Evolutionary conservation across 2,329 filamentous ascomycete species (phyloP), one percentile per base, ranked within the genome.

Genomic region (Emergomyces orientalis): DNA sequence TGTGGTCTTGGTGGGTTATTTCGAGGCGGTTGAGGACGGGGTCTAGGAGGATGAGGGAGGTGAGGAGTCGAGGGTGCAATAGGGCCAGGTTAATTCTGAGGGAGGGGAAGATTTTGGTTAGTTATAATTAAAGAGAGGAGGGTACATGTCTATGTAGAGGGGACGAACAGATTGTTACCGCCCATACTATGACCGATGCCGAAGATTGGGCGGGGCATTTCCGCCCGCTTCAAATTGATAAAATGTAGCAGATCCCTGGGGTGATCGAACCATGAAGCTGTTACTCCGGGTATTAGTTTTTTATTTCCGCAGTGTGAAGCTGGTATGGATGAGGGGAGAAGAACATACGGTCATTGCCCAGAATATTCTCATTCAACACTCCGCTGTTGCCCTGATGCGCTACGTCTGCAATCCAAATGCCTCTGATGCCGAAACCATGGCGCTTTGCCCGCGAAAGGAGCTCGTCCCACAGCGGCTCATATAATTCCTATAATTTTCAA

Each of bases 171-270:
- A 63, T 89, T 84, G 71, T 84, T 85, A 67, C 83, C 91, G 68
- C 93, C 93, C 80, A 96, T 92, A 69, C 90, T 96, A 77, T 97
- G 93, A 19, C 91, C 93, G 34, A 97, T 76, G 63, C 90, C 92
- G 66, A 97, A 77, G 25, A 97, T 80, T 1, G 93, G 93, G 0
- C 88, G 88, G 14, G 89, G 88, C 83, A 94, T 91, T 65, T 89
- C 80, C 17, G 81, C 78, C 51, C 90, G 88, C 76, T 96, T 93
- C 61, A 85, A 81, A 75, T 96, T 97, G 77, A 94, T 83, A 76
- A 97, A 84, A 71, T 93, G 86, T 22, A 94, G 82, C 3, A 96
- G 84, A 74, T 97, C 93, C 56, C 92, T 86, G 55, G 89, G 79
- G 73, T 94, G 87, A 76, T 97, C 93, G 66, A 87, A 82, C 92